Evolutionary conservation across 2,329 filamentous ascomycete genomes (phyloP), one percentile per base, ranked within the genome.

Genomic region (Apiospora hydei): DNA sequence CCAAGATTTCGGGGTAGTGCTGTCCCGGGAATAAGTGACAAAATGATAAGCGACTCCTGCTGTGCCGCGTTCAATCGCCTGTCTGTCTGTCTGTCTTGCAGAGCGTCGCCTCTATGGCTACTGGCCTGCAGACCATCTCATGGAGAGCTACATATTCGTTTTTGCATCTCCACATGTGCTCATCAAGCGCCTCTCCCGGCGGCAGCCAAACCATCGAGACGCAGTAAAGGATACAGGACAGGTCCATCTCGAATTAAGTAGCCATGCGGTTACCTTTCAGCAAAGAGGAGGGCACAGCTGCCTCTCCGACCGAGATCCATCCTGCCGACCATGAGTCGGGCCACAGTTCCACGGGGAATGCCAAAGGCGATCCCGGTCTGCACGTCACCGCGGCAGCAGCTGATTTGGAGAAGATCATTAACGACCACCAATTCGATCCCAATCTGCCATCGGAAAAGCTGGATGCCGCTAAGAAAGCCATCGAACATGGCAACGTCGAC

Each of bases 351-450:
- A 8, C 41, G 14, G 66, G 26, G 41, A 24, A 13, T 47, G 13
- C 38, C 8, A 64, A 64, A 30, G 21, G 57, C 18, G 57, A 64
- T 2, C 8, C 66, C 16, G 67, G 67, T 21, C 6, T 41, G 46
- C 76, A 79, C 51, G 70, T 77, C 26, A 69, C 76, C 1, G 76
- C 75, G 41, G 75, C 78, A 13, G 74, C 76, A 16, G 73, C 72
- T 6, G 78, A 80, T 46, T 77, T 82, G 30, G 74, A 80, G 47
- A 77, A 77, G 72, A 78, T 83, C 30, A 77, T 78, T 26, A 76
- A 78, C 57, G 75, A 78, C 4, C 82, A 82, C 69, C 78, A 80
- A 72, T 82, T 78, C 76, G 81, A 82, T 34, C 79, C 81, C 1
- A 82, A 82, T 53, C 73, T 82, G 6, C 77, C 81, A 0, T 71